These are phyloP conservation scores for Aspergillus nomiae DNA, from an alignment of 2,329 filamentous ascomycete species.

Conservation along the genomic window DNA sequence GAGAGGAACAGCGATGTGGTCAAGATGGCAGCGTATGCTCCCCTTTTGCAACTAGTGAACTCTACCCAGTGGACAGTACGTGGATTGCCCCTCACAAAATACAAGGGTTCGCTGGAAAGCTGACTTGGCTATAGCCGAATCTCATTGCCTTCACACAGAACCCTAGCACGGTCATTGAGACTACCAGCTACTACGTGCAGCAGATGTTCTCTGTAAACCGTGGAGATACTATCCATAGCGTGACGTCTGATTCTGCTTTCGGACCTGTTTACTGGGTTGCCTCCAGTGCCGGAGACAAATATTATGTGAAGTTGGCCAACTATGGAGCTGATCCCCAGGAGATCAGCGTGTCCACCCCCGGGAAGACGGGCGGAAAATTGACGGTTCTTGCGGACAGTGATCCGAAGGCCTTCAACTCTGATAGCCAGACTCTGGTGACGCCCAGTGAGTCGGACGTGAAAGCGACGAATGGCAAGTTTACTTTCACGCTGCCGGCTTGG, in stretches of 20 bases:
- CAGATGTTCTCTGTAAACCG: conserved; percentile 30
- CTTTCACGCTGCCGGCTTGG: conserved; percentile 23
- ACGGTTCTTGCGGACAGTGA: conserved; percentile 22
- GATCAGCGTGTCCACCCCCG: conserved; percentile 24
- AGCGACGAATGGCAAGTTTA: conserved; percentile 17
- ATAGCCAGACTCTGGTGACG: conserved; percentile 14
- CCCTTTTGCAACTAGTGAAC: conserved; percentile 31
- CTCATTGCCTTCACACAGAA: conserved; percentile 27
- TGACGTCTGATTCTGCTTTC: conserved; percentile 22
- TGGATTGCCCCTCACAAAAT: too few relatives aligned
- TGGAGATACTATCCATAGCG: conserved; percentile 25
- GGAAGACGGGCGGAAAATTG: conserved; percentile 16
- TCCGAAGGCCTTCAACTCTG: conserved; percentile 17
- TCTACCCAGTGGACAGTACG: conserved; percentile 32
- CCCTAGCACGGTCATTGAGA: conserved; percentile 22
- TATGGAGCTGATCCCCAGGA: conserved; percentile 21
- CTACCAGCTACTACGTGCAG: conserved; percentile 33
- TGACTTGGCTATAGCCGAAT: conserved; percentile 23
- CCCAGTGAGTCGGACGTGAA: conserved; percentile 13
- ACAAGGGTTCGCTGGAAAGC: background rate
- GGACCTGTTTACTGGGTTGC: conserved; percentile 34
- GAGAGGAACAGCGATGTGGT: conserved; percentile 36
- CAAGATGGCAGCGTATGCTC: conserved; percentile 33
- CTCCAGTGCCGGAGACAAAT: conserved; percentile 18
- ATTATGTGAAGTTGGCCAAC: conserved; percentile 29